Evolutionary conservation across 371 early-diverging fungal species (phyloP).

Genomic region (Dichotomocladium elegans): DNA sequence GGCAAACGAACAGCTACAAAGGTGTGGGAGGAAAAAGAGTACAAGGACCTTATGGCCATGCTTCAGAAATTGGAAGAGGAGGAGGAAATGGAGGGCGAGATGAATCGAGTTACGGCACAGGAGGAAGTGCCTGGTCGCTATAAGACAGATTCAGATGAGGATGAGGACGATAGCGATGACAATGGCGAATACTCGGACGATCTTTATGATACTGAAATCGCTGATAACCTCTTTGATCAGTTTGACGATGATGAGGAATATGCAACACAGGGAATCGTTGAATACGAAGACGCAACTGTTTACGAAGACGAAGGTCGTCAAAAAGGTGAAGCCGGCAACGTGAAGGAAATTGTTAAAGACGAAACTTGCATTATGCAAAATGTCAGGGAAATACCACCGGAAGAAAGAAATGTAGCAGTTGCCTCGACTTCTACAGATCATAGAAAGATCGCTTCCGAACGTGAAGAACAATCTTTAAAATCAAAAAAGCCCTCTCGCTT

Average conservation of each 20-base stretch:
- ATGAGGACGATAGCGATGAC: conserved; percentile 49
- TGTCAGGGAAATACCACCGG: no score
- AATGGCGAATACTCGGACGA: conserved; percentile 42
- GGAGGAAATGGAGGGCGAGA: conserved; percentile 40
- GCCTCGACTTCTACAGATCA: no score
- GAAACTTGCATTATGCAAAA: no score
- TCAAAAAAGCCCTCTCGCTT: conserved; percentile 3
- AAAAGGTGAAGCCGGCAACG: neutral
- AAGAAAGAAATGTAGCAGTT: no score
- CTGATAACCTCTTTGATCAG: conserved; percentile 42
- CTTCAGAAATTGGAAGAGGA: conserved; percentile 58
- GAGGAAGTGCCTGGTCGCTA: conserved; percentile 21
- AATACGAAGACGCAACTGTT: conserved; percentile 53
- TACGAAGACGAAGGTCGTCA: conserved; percentile 45
- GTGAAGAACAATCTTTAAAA: neutral
- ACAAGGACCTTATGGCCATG: conserved; percentile 47
- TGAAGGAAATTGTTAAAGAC: no score
- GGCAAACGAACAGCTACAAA: neutral
- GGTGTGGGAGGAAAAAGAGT: conserved; percentile 14
- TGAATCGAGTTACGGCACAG: conserved; percentile 20
- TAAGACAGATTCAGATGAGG: conserved; percentile 23
- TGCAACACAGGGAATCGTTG: conserved; percentile 46
- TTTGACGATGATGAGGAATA: conserved; percentile 57
- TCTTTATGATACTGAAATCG: conserved; percentile 47
- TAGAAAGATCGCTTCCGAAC: neutral